Conservation (phyloP, 2,329 filamentous ascomycete genomes). For the Acrocalymma vagum region DNA sequence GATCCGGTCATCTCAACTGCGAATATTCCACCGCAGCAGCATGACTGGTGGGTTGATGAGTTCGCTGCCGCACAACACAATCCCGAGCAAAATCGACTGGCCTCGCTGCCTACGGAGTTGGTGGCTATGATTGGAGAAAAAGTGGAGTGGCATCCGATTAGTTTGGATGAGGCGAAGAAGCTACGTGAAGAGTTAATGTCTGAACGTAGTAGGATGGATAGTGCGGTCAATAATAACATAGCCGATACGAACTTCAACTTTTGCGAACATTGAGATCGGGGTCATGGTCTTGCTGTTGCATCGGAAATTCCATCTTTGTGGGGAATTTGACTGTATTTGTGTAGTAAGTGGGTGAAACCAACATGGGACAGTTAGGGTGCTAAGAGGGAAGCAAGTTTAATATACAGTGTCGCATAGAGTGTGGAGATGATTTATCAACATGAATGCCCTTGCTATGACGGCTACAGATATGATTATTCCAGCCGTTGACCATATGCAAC, state of each 20-base stretch:
- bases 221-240: slow-evolving; percentile 7
- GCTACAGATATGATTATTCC: too few species aligned
- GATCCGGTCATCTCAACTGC: slow-evolving; percentile 58
- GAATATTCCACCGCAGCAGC: slow-evolving; percentile 60
- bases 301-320: too few species aligned
- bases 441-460: too few species aligned
- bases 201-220: slow-evolving; percentile 14
- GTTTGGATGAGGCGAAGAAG: slow-evolving; percentile 22
- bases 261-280: slow-evolving; percentile 18
- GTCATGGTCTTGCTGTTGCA: too few species aligned
- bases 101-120: slow-evolving; percentile 20
- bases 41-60: slow-evolving; percentile 48
- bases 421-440: too few species aligned
- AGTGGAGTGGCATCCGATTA: slow-evolving; percentile 19
- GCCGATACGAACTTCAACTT: slow-evolving; percentile 16
- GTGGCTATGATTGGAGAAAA: slow-evolving; percentile 14
- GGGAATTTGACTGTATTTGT: too few species aligned
- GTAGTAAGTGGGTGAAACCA: too few species aligned
- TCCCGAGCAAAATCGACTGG: not conserved
- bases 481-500: too few species aligned
- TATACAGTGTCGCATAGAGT: too few species aligned
- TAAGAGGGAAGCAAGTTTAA: too few species aligned
- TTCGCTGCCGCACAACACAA: too few species aligned
- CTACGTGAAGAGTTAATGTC: slow-evolving; percentile 21
- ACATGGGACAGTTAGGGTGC: too few species aligned